A percentile compares a stretch with the other conserved stretches of the same genome.
Evolutionary conservation across 352 stramenopile genomes (phyloP).

Genomic region (Globisporangium irregulare): DNA sequence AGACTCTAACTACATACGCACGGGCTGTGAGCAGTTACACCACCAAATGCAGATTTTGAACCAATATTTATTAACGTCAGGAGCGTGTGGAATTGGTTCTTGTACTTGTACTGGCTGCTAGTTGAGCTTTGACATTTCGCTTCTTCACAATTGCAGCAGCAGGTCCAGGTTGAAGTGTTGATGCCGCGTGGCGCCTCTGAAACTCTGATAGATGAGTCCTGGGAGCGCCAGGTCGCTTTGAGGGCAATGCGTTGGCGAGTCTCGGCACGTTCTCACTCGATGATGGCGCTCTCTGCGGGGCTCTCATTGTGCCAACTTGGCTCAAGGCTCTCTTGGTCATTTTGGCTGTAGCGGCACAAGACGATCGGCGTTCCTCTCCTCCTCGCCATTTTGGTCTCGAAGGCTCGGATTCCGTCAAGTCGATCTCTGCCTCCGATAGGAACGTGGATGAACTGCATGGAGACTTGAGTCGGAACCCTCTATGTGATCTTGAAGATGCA

Average conservation of each 20-base stretch:
- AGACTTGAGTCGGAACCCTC: conserved; percentile 9
- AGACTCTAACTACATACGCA: too few relatives aligned
- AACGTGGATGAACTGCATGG: conserved; percentile 31
- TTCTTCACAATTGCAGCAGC: neutral
- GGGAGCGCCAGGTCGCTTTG: neutral
- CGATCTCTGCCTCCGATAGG: conserved; percentile 28
- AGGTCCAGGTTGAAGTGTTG: neutral
- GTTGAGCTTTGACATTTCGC: neutral
- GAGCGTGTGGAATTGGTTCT: neutral
- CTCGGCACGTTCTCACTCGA: conserved; percentile 10
- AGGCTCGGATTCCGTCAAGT: conserved; percentile 1
- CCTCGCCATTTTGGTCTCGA: neutral
- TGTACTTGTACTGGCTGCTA: neutral
- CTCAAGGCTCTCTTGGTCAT: neutral
- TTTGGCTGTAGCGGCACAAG: neutral
- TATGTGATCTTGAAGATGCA: neutral
- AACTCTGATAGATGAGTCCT: neutral
- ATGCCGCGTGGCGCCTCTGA: neutral
- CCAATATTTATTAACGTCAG: too few relatives aligned
- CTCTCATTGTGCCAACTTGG: neutral
- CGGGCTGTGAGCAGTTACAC: too few relatives aligned
- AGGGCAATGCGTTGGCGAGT: conserved; percentile 1
- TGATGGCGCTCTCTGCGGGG: neutral
- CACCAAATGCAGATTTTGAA: too few relatives aligned
- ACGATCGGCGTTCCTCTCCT: neutral